Conservation (phyloP, 1,284 basidiomycete species). For the Pterulicium gracile region DNA sequence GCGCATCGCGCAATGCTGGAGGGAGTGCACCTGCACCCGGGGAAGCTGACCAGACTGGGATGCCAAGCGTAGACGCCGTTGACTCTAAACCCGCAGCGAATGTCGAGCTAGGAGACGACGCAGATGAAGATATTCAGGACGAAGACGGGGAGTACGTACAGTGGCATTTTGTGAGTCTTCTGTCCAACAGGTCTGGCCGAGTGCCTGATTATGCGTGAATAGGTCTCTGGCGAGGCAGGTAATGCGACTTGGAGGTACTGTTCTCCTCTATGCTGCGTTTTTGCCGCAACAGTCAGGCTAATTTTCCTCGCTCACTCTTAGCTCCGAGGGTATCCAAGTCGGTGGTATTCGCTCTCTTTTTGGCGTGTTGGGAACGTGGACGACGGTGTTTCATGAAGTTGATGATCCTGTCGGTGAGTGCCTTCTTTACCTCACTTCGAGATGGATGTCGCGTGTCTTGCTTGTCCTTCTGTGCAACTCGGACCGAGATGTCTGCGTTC, state of each 20-base stretch:
- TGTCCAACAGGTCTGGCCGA: no score
- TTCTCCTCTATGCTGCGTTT: constrained; percentile 4
- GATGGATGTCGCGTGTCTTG: no score
- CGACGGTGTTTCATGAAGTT: constrained; percentile 51
- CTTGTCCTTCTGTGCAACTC: no score
- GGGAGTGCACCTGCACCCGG: no score
- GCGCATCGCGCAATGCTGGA: no score
- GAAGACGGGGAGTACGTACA: constrained; percentile 38
- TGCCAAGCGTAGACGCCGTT: no score
- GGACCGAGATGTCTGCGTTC: no score
- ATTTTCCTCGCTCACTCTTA: constrained; percentile 15
- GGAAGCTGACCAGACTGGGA: no score
- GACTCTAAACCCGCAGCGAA: no score
- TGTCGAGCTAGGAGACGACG: no score
- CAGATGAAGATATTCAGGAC: neutral
- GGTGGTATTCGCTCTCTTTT: constrained; percentile 47
- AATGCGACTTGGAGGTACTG: constrained; percentile 53
- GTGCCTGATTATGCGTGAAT: no score
- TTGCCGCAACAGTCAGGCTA: neutral
- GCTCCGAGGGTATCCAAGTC: constrained; percentile 53
- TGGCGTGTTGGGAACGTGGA: constrained; percentile 59
- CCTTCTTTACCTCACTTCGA: no score
- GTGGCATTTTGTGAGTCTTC: constrained; percentile 50
- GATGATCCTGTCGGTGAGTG: constrained; percentile 45
- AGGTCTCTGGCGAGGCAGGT: constrained; percentile 49